Evolutionary conservation across 352 stramenopile species (phyloP), one percentile per base, ranked within the genome.

Genomic region (Pythium rishiriense): DNA sequence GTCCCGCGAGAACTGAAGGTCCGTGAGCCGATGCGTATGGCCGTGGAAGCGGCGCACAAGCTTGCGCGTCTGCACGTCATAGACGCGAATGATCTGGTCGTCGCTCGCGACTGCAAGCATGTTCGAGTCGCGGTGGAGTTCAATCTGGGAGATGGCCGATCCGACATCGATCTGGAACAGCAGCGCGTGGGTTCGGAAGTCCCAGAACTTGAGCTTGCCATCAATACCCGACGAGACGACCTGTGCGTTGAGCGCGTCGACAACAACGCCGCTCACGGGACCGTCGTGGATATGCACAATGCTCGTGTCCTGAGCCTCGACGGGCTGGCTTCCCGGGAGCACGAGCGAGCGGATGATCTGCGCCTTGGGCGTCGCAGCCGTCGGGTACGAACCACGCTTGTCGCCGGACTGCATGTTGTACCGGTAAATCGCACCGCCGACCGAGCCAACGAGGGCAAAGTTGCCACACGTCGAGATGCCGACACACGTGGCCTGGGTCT

Each of bases 331-430:
- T 0, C 85, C 85, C 0, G 85, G 85, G 19, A 92, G 62, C 53
- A 81, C 76, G 11, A 94, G 77, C 51, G 74, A 78, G 10, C 75
- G 76, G 51, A 93, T 90, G 57, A 92, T 68, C 65, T 82, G 79
- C 4, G 73, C 48, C 58, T 82, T 86, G 12, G 82, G 79, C 11
- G 86, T 93, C 31, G 76, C 88, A 1, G 89, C 76, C 31, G 87
- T 87, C 11, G 94, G 94, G 73, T 90, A 99, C 22, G 84, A 93
- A 14, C 96, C 96, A 22, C 96, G 85, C 39, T 84, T 78, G 33
- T 97, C 83, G 22, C 97, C 95, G 31, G 90, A 98, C 74, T 99
- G 96, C 67, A 98, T 88, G 71, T 98, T 98, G 81, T 98, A 99
- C 47, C 94, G 94, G 79, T 94, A 98, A 26, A 98, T 83, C 17